Evolutionary conservation across 2,329 filamentous ascomycete genomes (phyloP).

Genomic region (Cladorrhinum sp.): DNA sequence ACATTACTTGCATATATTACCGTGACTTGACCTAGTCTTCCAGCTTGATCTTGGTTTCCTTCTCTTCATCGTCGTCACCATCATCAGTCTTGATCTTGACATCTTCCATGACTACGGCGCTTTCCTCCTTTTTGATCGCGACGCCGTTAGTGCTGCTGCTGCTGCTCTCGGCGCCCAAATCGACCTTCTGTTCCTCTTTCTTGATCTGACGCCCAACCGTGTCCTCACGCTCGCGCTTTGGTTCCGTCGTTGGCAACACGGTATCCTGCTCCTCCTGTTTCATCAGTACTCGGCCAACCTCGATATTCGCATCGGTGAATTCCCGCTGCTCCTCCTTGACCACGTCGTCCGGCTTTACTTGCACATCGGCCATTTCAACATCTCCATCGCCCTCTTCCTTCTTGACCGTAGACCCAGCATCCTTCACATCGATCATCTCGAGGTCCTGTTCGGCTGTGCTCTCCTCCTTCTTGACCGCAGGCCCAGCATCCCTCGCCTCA

Average conservation of each 20-base stretch:
- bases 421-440: background rate
- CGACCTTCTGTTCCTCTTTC: background rate
- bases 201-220: background rate
- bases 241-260: background rate
- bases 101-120: background rate
- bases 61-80: background rate
- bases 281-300: conserved; percentile 1
- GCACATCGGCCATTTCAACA: background rate
- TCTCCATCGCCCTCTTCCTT: background rate
- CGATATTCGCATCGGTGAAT: background rate
- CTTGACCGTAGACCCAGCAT: background rate
- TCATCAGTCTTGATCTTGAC: background rate
- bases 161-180: background rate
- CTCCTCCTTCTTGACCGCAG: background rate
- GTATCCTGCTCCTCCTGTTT: conserved; percentile 18
- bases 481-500: background rate
- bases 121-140: background rate
- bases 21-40: no score
- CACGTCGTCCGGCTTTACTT: background rate
- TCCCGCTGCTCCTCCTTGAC: background rate
- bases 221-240: background rate
- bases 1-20: no score
- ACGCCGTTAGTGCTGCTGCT: background rate
- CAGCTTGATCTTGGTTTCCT: background rate
- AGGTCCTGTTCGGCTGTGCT: no score